Base-by-base conservation (phyloP, 768 basidiomycete genomes). In the Russula olivacea region DNA sequence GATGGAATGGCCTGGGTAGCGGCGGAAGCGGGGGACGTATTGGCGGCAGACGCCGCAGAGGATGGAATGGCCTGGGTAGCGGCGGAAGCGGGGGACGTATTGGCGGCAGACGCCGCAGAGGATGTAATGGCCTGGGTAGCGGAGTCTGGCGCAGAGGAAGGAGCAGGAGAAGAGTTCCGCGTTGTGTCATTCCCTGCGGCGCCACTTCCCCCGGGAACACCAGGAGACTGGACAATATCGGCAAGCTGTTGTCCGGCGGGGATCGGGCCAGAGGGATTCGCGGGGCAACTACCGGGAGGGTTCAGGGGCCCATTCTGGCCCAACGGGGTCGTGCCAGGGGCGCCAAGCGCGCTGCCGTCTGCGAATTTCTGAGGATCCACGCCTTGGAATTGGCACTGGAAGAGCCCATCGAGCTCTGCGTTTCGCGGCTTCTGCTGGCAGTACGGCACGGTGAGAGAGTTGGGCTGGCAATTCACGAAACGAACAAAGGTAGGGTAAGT, bases 371-470 rank as follows among this genome's bases (percentile, higher is more conserved):
- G 74, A 41, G 74, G 74, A 55, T 82, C 69, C 25, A 75, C 76
- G 58, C 81, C 78, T 65, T 76, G 72, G 72, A 79, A 84, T 70
- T 85, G 84, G 69, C 82, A 84, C 68, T 84, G 83, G 74, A 80
- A 84, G 34, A 81, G 74, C 9, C 83, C 82, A 54, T 78, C 74
- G 14, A 86, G 77, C 69, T 84, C 81, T 0, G 73, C 28, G 64
- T 85, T 84, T 61, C 70, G 71, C 17, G 82, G 82, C 0, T 82
- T 77, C n/a, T 73, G 68, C 65, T 84, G 78, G 71, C 83, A 85
- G 73, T 83, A 84, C 1, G 72, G 79, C 2, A 82, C 75, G 40
- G 76, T 76, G 59, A 72, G 67, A 6, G 78, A 77, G 52, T 73
- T 72, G 15, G 81, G 81, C 77, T 81, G 49, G 19, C 19, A n/a